These are phyloP conservation scores for Magnaporthales sp. DNA, from an alignment of 2,329 filamentous ascomycete species.

Conservation along the genomic window DNA sequence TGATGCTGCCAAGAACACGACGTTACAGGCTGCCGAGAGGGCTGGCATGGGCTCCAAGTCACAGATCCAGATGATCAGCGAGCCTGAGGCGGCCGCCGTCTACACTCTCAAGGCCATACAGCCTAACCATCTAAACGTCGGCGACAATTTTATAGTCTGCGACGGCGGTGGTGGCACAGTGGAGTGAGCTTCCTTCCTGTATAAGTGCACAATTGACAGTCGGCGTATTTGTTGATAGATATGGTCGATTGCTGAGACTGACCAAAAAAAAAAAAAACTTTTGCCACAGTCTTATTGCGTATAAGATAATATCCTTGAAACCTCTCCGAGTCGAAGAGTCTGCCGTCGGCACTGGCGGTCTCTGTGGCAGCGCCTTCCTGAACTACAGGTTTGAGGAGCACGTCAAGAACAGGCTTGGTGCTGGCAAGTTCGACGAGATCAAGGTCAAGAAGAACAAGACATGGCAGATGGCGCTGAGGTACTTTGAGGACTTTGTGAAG, in stretches of 20 bases:
- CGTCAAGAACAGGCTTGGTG: constrained; percentile 58
- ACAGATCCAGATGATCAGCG: constrained; percentile 70
- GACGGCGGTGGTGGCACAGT: constrained; percentile 58
- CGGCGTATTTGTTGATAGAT: not conserved
- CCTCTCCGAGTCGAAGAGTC: constrained; percentile 70
- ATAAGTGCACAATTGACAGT: not conserved
- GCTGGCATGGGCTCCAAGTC: constrained; percentile 67
- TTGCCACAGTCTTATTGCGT: constrained; percentile 56
- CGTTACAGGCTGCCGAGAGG: constrained; percentile 65
- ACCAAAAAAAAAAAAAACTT: not conserved
- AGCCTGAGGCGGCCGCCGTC: constrained; percentile 72
- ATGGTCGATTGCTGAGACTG: too few species aligned
- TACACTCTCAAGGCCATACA: constrained; percentile 75
- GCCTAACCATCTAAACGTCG: constrained; percentile 62
- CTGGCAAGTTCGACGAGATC: constrained; percentile 63
- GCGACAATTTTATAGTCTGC: constrained; percentile 56
- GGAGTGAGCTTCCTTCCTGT: constrained; percentile 39
- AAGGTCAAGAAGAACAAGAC: constrained; percentile 69
- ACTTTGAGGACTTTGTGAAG: constrained; percentile 81
- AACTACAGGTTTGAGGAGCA: constrained; percentile 78
- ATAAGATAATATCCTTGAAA: constrained; percentile 66
- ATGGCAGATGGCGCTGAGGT: constrained; percentile 70
- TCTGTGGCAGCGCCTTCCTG: constrained; percentile 71
- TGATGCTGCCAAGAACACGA: constrained; percentile 78
- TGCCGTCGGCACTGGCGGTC: constrained; percentile 67